Evolutionary conservation across 305 asterid genomes (phyloP).

Genomic region (Ilex paraguariensis): DNA sequence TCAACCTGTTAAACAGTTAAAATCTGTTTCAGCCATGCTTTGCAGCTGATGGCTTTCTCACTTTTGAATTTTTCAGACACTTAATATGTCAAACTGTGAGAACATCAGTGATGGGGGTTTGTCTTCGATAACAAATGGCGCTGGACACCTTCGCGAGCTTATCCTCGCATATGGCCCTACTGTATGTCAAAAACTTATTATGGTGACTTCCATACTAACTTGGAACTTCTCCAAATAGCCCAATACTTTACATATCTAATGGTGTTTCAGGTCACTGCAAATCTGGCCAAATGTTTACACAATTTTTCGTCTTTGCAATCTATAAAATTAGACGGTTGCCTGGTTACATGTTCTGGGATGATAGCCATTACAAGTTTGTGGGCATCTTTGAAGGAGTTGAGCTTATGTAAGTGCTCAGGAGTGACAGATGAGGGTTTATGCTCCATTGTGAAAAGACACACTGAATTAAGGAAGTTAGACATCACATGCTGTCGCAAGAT

Average conservation of each 20-base stretch:
- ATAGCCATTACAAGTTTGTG: constrained; percentile 74
- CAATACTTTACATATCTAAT: constrained; percentile 6
- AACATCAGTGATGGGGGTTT: constrained; percentile 69
- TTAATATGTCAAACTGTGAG: constrained; percentile 87
- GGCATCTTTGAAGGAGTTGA: constrained; percentile 61
- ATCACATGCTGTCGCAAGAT: constrained; percentile 92
- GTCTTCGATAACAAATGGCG: constrained; percentile 65
- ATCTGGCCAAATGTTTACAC: constrained; percentile 72
- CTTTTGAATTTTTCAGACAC: constrained; percentile 26
- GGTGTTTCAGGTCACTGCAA: constrained; percentile 67
- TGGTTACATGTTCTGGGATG: constrained; percentile 75
- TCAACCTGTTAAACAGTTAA: too few species aligned
- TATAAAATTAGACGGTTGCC: constrained; percentile 77
- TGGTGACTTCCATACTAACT: too few species aligned
- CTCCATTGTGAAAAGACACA: constrained; percentile 56
- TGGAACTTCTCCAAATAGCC: too few species aligned
- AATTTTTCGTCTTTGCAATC: constrained; percentile 68
- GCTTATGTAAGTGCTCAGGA: constrained; percentile 83
- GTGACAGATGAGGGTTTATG: constrained; percentile 92
- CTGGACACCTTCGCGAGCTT: constrained; percentile 56
- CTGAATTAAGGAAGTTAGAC: constrained; percentile 65
- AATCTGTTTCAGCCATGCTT: too few species aligned
- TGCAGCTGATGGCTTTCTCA: not conserved
- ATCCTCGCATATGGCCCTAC: constrained; percentile 67
- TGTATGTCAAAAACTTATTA: constrained; percentile 32